Conservation (phyloP, 345 rosid genomes). For the Arabidopsis arenosa region DNA sequence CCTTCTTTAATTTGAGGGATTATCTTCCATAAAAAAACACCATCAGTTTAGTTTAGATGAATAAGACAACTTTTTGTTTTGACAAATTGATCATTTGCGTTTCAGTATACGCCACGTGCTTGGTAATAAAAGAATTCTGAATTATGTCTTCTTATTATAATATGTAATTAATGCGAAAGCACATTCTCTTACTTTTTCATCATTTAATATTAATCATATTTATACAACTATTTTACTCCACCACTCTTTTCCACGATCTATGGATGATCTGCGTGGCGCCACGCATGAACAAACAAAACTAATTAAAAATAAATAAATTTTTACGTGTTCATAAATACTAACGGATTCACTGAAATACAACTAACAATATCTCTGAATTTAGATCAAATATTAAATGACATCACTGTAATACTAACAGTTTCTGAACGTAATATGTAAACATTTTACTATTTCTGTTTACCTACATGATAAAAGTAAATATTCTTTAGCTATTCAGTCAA, state of each 20-base stretch:
- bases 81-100: constrained; percentile 2
- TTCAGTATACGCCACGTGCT: constrained; percentile 33
- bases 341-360: constrained; percentile 8
- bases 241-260: constrained; percentile 40
- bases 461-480: neutral
- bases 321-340: constrained; percentile 16
- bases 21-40: neutral
- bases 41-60: neutral
- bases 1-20: neutral
- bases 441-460: neutral
- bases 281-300: constrained; percentile 13
- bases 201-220: constrained; percentile 31
- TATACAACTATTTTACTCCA: constrained; percentile 28
- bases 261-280: constrained; percentile 21
- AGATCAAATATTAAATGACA: constrained; percentile 1
- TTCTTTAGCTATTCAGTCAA: neutral
- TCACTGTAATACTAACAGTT: constrained; percentile 2
- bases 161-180: constrained; percentile 37
- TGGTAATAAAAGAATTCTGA: constrained; percentile 28
- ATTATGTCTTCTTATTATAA: constrained; percentile 18
- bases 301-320: neutral
- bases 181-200: constrained; percentile 29
- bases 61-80: neutral
- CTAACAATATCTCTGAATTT: constrained; percentile 3
- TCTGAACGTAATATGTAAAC: neutral